phyloP scores from a whole-genome alignment of 352 stramenopile species.

The Pythium rishiriense region DNA sequence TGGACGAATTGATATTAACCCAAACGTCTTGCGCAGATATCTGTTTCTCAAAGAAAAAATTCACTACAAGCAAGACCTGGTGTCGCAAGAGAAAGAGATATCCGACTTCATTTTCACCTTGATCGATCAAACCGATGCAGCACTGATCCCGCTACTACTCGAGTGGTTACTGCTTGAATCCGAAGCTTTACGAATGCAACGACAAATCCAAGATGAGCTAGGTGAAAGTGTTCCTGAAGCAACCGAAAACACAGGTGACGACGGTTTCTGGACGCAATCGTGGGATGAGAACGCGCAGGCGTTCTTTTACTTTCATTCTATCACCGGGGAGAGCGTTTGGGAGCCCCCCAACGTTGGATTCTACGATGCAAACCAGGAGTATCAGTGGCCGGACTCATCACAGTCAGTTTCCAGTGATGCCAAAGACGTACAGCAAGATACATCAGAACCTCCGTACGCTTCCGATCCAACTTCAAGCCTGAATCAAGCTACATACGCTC shows the following conservation, averaged over 20 bases:
- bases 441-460: background rate
- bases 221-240: slow-evolving; percentile 17
- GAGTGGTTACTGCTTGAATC: slow-evolving; percentile 80
- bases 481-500: background rate
- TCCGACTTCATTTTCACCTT: slow-evolving; percentile 60
- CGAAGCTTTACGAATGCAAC: slow-evolving; percentile 57
- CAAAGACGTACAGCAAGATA: background rate
- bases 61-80: slow-evolving; percentile 69
- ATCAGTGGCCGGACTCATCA: slow-evolving; percentile 26
- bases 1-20: background rate
- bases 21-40: slow-evolving; percentile 33
- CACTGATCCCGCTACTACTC: slow-evolving; percentile 61
- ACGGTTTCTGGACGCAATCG: slow-evolving; percentile 60
- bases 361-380: slow-evolving; percentile 63
- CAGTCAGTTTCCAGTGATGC: background rate
- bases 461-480: background rate
- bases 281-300: slow-evolving; percentile 63
- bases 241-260: slow-evolving; percentile 2
- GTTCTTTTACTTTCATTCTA: slow-evolving; percentile 69
- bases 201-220: slow-evolving; percentile 66
- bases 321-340: slow-evolving; percentile 62
- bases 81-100: slow-evolving; percentile 67
- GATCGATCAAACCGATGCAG: slow-evolving; percentile 54
- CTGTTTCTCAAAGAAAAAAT: slow-evolving; percentile 84
- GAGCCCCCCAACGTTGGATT: slow-evolving; percentile 57